Percentiles rank a stretch among this genome's conserved stretches.
These are phyloP conservation scores for Crithidia brevicula DNA, from an alignment of 208 protist species.

Conservation along the genomic window DNA sequence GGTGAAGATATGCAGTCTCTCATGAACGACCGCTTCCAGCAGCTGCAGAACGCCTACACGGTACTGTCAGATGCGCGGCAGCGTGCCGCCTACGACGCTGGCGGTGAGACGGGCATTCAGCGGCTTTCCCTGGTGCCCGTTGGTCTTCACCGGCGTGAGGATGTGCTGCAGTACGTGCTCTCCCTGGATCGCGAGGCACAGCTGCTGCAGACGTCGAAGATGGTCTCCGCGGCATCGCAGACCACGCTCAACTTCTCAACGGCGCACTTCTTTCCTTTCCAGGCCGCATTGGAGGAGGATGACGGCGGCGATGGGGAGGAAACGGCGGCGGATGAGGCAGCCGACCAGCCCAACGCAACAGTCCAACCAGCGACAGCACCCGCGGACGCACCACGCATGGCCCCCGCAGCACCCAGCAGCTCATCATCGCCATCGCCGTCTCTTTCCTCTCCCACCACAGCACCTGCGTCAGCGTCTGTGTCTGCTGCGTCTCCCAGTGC, in stretches of 20 bases:
- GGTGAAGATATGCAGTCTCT: constrained; percentile 41
- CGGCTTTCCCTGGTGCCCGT: constrained; percentile 67
- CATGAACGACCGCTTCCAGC: constrained; percentile 85
- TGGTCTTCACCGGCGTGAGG: constrained; percentile 35
- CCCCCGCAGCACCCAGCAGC: no score
- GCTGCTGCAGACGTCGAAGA: constrained; percentile 56
- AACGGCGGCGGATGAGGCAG: neutral
- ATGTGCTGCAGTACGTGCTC: constrained; percentile 63
- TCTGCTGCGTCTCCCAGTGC: no score
- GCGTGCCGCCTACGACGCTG: constrained; percentile 81
- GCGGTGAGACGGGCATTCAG: constrained; percentile 47
- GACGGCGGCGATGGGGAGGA: constrained; percentile 1
- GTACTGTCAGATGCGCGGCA: constrained; percentile 76
- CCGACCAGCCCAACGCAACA: neutral
- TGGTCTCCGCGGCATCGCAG: constrained; percentile 61
- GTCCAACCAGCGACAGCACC: neutral
- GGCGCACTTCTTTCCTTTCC: constrained; percentile 45
- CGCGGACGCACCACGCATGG: no score
- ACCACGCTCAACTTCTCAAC: constrained; percentile 60
- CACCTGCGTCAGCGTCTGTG: no score
- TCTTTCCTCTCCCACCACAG: no score
- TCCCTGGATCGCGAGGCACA: constrained; percentile 68
- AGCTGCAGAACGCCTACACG: constrained; percentile 80
- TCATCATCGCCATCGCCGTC: no score
- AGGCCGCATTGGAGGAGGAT: neutral